Conservation (phyloP, 2,329 filamentous ascomycete species). For the Calonectria fujianensis region DNA sequence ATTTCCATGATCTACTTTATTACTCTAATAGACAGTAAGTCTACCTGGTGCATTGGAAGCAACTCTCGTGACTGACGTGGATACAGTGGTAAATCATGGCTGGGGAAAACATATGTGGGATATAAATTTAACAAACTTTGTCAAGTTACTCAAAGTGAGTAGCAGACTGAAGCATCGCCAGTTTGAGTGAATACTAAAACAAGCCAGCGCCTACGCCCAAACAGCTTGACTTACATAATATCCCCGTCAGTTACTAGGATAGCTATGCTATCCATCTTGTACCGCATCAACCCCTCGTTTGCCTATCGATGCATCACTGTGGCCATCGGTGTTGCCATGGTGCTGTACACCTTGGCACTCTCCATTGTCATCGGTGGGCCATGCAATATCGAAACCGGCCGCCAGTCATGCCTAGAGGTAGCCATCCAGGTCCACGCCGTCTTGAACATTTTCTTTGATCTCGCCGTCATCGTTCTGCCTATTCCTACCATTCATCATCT, state of each 20-base stretch:
- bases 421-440: neutral
- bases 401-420: neutral
- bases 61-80: neutral
- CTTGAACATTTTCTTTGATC: constrained; percentile 2
- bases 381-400: neutral
- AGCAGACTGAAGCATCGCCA: no score
- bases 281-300: constrained; percentile 13
- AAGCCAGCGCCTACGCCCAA: constrained; percentile 4
- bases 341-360: neutral
- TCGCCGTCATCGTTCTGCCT: neutral
- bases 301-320: neutral
- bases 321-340: neutral
- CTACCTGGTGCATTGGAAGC: no score
- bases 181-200: neutral
- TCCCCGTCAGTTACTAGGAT: constrained; percentile 14
- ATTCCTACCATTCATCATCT: constrained; percentile 10
- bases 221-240: neutral
- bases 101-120: constrained; percentile 24
- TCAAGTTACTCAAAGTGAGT: neutral
- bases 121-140: constrained; percentile 3
- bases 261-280: constrained; percentile 19
- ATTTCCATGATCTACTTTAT: constrained; percentile 10
- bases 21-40: neutral
- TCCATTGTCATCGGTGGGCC: neutral
- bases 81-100: constrained; percentile 3